Conservation (phyloP, 2,329 filamentous ascomycete species). For the Trichoderma asperellum region DNA sequence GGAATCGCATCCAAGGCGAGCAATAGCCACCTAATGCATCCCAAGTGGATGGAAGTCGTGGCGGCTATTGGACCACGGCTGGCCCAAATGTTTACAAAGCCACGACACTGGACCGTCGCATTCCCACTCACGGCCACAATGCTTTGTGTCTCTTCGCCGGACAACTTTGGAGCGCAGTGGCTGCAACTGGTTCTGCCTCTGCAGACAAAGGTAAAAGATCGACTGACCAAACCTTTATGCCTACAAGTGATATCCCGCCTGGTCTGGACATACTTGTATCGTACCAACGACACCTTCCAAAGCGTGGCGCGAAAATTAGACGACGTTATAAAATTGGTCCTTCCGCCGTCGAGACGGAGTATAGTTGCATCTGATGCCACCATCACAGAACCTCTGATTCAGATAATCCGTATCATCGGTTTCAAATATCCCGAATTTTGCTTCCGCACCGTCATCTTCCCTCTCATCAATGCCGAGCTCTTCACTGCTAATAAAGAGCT, state of each 20-base stretch:
- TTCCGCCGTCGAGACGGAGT: slow-evolving; percentile 79
- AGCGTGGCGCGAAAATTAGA: slow-evolving; percentile 79
- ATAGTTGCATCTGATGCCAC: slow-evolving; percentile 80
- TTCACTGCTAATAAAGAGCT: slow-evolving; percentile 76
- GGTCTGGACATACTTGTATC: slow-evolving; percentile 93
- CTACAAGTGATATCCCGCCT: slow-evolving; percentile 88
- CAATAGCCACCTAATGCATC: slow-evolving; percentile 73
- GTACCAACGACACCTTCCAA: slow-evolving; percentile 71
- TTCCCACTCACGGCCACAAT: slow-evolving; percentile 88
- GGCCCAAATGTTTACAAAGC: slow-evolving; percentile 84
- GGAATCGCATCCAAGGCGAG: slow-evolving; percentile 82
- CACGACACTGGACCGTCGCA: slow-evolving; percentile 85
- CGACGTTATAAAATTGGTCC: slow-evolving; percentile 81
- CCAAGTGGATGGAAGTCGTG: slow-evolving; percentile 86
- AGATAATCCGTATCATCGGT: slow-evolving; percentile 91
- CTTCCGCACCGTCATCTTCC: slow-evolving; percentile 91
- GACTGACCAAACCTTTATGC: slow-evolving; percentile 74
- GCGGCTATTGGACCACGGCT: slow-evolving; percentile 77
- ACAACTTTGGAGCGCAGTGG: slow-evolving; percentile 86
- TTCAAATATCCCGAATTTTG: slow-evolving; percentile 93
- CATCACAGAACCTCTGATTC: slow-evolving; percentile 88
- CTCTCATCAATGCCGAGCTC: slow-evolving; percentile 89
- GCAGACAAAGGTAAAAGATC: slow-evolving; percentile 83
- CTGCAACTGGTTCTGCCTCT: slow-evolving; percentile 76
- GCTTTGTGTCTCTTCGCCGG: slow-evolving; percentile 83